Percentiles rank a stretch among this genome's conserved stretches.
These are phyloP conservation scores for Dactylonectria estremocensis DNA, from an alignment of 2,329 filamentous ascomycete genomes.

Conservation along the genomic window DNA sequence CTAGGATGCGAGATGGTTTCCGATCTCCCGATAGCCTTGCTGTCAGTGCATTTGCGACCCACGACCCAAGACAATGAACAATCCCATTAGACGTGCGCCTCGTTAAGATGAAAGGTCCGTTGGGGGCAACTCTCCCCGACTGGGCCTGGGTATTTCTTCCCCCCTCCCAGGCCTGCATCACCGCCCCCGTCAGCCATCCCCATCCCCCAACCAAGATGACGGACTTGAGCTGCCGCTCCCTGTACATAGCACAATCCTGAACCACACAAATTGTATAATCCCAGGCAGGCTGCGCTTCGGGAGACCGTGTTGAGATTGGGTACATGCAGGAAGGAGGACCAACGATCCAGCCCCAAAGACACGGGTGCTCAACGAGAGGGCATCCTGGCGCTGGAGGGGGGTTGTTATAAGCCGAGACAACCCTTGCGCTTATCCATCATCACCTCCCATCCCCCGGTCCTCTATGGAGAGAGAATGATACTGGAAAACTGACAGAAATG, in stretches of 20 bases:
- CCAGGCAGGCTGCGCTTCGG: constrained; percentile 6
- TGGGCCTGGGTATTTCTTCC: not conserved
- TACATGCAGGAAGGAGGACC: constrained; percentile 17
- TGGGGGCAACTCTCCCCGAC: constrained; percentile 17
- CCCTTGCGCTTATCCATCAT: constrained; percentile 21
- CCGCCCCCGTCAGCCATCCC: not conserved
- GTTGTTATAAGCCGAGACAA: constrained; percentile 22
- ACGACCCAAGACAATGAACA: not conserved
- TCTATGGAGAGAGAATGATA: not conserved
- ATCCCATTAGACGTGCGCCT: constrained; percentile 1
- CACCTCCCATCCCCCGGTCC: not conserved
- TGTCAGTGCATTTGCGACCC: constrained; percentile 8
- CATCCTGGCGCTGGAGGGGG: constrained; percentile 5
- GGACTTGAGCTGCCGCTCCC: constrained; percentile 27
- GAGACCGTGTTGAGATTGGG: constrained; percentile 19
- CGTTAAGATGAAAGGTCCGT: not conserved
- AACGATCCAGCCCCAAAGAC: constrained; percentile 15
- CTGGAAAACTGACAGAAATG: not conserved
- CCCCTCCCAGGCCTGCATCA: not conserved
- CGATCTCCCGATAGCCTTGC: constrained; percentile 26
- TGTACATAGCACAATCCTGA: constrained; percentile 5
- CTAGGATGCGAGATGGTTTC: constrained; percentile 31
- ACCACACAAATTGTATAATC: not conserved
- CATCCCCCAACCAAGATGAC: not conserved
- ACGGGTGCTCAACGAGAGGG: not conserved